Conservation (phyloP, 2,329 filamentous ascomycete species). For the Fusarium pseudograminearum region DNA sequence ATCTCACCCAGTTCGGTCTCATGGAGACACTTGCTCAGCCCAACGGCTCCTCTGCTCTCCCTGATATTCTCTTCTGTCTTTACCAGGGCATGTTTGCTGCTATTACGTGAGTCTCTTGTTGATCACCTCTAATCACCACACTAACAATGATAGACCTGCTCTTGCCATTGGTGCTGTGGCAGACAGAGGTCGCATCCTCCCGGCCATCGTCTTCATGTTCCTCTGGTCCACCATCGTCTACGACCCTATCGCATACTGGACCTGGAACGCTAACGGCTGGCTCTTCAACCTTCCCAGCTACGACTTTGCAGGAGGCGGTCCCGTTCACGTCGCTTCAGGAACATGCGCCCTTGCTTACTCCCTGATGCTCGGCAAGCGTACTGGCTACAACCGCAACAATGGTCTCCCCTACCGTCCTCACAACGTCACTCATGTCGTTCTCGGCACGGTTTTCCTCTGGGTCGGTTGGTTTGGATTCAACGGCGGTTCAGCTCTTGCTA, state of each 20-base stretch:
- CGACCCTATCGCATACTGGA: conserved; percentile 81
- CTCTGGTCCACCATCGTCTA: conserved; percentile 79
- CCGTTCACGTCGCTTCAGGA: conserved; percentile 80
- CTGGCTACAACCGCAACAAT: conserved; percentile 70
- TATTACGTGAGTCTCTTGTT: conserved; percentile 75
- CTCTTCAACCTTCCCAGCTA: conserved; percentile 75
- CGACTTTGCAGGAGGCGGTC: conserved; percentile 81
- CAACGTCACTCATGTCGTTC: conserved; percentile 78
- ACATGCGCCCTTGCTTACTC: conserved; percentile 79
- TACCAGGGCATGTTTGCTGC: conserved; percentile 92
- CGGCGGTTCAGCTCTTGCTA: conserved; percentile 82
- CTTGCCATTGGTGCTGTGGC: conserved; percentile 71
- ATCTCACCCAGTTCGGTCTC: conserved; percentile 84
- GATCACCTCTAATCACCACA: not conserved
- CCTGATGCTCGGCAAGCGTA: conserved; percentile 77
- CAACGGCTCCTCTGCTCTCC: conserved; percentile 77
- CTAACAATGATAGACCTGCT: conserved; percentile 58
- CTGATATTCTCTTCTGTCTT: conserved; percentile 85
- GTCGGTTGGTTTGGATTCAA: conserved; percentile 98
- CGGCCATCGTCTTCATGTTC: conserved; percentile 75
- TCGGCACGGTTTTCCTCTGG: conserved; percentile 84
- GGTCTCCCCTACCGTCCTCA: conserved; percentile 76
- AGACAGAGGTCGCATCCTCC: conserved; percentile 71
- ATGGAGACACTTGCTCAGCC: conserved; percentile 81
- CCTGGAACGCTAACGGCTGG: conserved; percentile 81